These are phyloP conservation scores for Xylariales sp. DNA, from an alignment of 2,329 filamentous ascomycete species.

Conservation along the genomic window DNA sequence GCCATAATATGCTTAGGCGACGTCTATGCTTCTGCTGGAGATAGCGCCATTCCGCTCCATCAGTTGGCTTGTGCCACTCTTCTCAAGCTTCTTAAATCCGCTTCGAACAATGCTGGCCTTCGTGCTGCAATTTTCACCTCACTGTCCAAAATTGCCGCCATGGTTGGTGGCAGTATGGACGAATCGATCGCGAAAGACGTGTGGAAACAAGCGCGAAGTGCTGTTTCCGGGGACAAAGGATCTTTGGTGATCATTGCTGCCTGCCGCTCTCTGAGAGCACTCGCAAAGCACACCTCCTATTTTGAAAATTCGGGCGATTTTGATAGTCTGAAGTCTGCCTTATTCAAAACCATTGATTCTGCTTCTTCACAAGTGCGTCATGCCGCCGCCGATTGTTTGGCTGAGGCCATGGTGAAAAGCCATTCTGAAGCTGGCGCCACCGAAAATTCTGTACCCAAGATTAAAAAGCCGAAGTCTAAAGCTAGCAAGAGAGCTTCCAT, in stretches of 20 bases:
- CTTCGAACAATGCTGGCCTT: slow-evolving; percentile 75
- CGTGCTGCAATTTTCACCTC: slow-evolving; percentile 74
- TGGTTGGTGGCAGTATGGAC: slow-evolving; percentile 74
- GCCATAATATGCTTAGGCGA: slow-evolving; percentile 84
- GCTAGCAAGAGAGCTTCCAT: slow-evolving; percentile 54
- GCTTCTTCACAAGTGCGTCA: slow-evolving; percentile 71
- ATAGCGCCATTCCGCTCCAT: slow-evolving; percentile 84
- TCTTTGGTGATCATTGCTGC: slow-evolving; percentile 73
- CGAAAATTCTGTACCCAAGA: slow-evolving; percentile 46
- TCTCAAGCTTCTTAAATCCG: slow-evolving; percentile 74
- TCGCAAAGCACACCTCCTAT: slow-evolving; percentile 69
- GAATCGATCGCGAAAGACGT: slow-evolving; percentile 82
- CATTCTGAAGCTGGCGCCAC: slow-evolving; percentile 59
- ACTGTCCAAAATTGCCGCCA: slow-evolving; percentile 69
- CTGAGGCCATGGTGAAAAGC: slow-evolving; percentile 76
- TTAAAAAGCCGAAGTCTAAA: slow-evolving; percentile 62
- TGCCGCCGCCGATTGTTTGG: slow-evolving; percentile 80
- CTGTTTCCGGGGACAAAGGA: slow-evolving; percentile 76
- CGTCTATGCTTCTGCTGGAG: slow-evolving; percentile 86
- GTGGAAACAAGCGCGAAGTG: slow-evolving; percentile 84
- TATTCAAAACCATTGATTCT: slow-evolving; percentile 87
- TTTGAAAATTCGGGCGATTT: slow-evolving; percentile 90
- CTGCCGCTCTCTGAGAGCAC: slow-evolving; percentile 71
- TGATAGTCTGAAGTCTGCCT: slow-evolving; percentile 74
- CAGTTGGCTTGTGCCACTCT: slow-evolving; percentile 68